Percentiles rank a stretch among this genome's conserved stretches.
These are phyloP conservation scores for Posidonia oceanica DNA, from an alignment of 116 monocot genomes.

Conservation along the genomic window DNA sequence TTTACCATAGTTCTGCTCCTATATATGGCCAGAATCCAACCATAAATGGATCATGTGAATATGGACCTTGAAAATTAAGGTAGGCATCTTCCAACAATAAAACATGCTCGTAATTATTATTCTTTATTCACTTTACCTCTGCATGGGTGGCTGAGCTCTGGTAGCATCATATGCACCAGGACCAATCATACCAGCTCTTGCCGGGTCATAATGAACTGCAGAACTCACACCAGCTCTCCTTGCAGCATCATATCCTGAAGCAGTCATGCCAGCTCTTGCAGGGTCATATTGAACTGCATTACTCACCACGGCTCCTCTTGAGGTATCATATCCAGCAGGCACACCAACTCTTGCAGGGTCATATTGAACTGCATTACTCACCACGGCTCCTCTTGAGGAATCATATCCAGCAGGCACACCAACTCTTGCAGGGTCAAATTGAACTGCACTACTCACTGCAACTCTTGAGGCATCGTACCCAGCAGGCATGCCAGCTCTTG, in stretches of 20 bases:
- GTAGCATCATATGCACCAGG: slow-evolving; percentile 11
- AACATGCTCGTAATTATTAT: no score
- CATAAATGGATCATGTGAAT: no score
- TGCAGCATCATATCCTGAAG: slow-evolving; percentile 6
- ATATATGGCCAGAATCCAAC: no score
- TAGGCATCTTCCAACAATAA: no score
- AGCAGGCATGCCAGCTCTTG: background rate
- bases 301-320: background rate
- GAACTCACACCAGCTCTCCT: slow-evolving; percentile 1
- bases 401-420: slow-evolving; percentile 2
- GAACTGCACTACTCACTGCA: background rate
- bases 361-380: slow-evolving; percentile 4
- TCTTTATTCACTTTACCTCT: slow-evolving; percentile 6
- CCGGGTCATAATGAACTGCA: background rate
- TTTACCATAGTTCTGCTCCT: no score
- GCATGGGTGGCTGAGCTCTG: slow-evolving; percentile 6
- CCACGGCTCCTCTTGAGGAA: slow-evolving; percentile 1
- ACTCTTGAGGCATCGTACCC: slow-evolving; percentile 9
- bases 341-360: slow-evolving; percentile 2
- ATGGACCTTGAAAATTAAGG: no score
- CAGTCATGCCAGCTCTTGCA: background rate
- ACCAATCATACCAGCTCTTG: background rate
- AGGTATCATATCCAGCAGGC: slow-evolving; percentile 7
- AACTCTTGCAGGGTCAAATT: slow-evolving; percentile 7
- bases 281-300: slow-evolving; percentile 6